Percentiles rank a stretch among this genome's conserved stretches.
Conservation (phyloP, 768 basidiomycete genomes). For the Boletus tomentosulus region DNA sequence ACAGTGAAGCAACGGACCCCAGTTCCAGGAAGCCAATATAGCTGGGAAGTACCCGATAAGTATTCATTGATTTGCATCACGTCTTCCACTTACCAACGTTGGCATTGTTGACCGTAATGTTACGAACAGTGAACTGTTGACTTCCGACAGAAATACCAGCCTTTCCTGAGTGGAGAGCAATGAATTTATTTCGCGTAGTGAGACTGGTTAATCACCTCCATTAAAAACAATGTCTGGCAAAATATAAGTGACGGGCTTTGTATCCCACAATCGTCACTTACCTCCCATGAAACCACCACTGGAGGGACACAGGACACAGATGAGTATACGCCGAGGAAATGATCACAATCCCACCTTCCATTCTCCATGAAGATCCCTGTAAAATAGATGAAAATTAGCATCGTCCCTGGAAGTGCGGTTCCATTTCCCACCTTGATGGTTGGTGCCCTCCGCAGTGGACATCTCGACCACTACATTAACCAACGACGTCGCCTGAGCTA, state of each 20-base stretch:
- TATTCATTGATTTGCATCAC: not conserved
- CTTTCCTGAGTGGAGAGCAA: slow-evolving; percentile 20
- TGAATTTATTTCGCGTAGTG: not conserved
- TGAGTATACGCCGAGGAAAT: not conserved
- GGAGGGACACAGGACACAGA: not conserved
- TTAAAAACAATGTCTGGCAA: slow-evolving; percentile 39
- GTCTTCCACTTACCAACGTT: slow-evolving; percentile 27
- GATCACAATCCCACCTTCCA: slow-evolving; percentile 38
- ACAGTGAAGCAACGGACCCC: slow-evolving; percentile 29
- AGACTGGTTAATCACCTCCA: slow-evolving; percentile 26
- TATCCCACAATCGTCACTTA: slow-evolving; percentile 18
- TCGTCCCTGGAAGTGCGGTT: not conserved
- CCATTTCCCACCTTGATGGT: slow-evolving; percentile 54
- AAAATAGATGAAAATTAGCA: too few relatives aligned
- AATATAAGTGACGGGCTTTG: not conserved
- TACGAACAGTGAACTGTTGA: slow-evolving; percentile 74
- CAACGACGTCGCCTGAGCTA: slow-evolving; percentile 73
- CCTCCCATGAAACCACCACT: slow-evolving; percentile 55
- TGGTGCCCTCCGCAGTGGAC: slow-evolving; percentile 56
- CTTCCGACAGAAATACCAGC: slow-evolving; percentile 72
- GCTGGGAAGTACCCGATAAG: slow-evolving; percentile 13
- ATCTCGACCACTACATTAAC: slow-evolving; percentile 69
- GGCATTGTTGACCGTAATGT: slow-evolving; percentile 50
- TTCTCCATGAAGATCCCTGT: slow-evolving; percentile 71
- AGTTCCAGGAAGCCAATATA: slow-evolving; percentile 35